Conservation (phyloP, 2,329 filamentous ascomycete species). For the Coniella lustricola region DNA sequence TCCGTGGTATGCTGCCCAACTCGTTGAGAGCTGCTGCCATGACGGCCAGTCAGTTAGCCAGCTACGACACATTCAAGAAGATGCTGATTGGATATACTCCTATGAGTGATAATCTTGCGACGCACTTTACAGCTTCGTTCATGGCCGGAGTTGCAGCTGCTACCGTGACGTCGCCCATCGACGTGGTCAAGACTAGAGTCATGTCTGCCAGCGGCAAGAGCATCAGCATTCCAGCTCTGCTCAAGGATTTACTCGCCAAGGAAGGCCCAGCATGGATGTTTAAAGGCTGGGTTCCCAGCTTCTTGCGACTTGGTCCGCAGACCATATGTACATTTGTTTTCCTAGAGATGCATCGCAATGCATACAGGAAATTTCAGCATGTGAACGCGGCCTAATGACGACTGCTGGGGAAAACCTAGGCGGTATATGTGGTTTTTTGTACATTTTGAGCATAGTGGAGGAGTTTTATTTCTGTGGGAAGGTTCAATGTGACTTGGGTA, state of each 20-base stretch:
- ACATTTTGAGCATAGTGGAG: too few species aligned
- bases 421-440: too few species aligned
- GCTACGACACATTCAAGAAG: conserved; percentile 76
- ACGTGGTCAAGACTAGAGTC: conserved; percentile 83
- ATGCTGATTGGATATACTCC: conserved; percentile 59
- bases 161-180: conserved; percentile 76
- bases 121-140: conserved; percentile 72
- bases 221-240: conserved; percentile 46
- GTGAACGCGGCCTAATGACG: conserved; percentile 28
- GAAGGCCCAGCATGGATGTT: conserved; percentile 82
- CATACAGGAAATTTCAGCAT: conserved; percentile 54
- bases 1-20: conserved; percentile 82
- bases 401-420: too few species aligned
- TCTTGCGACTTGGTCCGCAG: conserved; percentile 63
- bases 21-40: conserved; percentile 75
- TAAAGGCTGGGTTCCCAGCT: conserved; percentile 80
- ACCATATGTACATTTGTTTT: conserved; percentile 84
- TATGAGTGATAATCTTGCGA: conserved; percentile 62
- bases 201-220: conserved; percentile 60
- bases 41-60: conserved; percentile 78
- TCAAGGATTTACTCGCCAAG: conserved; percentile 59
- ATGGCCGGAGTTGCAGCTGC: conserved; percentile 77
- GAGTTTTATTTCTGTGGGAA: too few species aligned
- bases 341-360: conserved; percentile 77
- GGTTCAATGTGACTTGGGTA: too few species aligned